phyloP scores from a whole-genome alignment of 257 asterid genomes.

The Ilex aquifolium region DNA sequence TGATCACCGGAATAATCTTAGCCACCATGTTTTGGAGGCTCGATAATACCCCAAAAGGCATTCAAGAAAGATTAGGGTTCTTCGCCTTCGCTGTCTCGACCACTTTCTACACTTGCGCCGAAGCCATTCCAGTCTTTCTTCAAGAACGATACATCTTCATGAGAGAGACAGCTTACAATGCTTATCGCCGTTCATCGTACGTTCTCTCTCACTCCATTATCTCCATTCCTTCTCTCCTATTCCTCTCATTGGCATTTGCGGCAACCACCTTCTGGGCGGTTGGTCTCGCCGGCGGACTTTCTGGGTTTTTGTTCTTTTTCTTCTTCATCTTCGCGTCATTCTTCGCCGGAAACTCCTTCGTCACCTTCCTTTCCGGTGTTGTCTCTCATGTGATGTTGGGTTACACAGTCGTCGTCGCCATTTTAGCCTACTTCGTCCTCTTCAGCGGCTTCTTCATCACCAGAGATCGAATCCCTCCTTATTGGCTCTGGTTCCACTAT shows the following conservation, averaged over 20 bases:
- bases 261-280: conserved; percentile 43
- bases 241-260: conserved; percentile 38
- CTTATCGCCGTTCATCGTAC: conserved; percentile 48
- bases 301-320: conserved; percentile 37
- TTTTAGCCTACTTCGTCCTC: conserved; percentile 42
- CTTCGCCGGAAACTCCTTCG: conserved; percentile 64
- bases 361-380: conserved; percentile 45
- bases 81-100: conserved; percentile 61
- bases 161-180: conserved; percentile 58
- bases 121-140: conserved; percentile 51
- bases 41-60: conserved; percentile 40
- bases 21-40: conserved; percentile 48
- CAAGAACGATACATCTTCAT: conserved; percentile 50
- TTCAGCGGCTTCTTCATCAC: conserved; percentile 52
- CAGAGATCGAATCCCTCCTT: conserved; percentile 36
- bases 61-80: conserved; percentile 50
- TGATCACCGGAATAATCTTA: conserved; percentile 40
- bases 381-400: conserved; percentile 51
- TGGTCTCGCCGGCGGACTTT: conserved; percentile 43
- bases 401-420: conserved; percentile 47
- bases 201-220: conserved; percentile 41
- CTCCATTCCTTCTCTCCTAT: conserved; percentile 33
- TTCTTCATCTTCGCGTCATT: conserved; percentile 40
- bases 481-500: conserved; percentile 68
- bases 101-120: conserved; percentile 57